A percentile compares a stretch with the other conserved stretches of the same genome.
Conservation (phyloP, 179 eudicot genomes). For the Beta corolliflora region DNA sequence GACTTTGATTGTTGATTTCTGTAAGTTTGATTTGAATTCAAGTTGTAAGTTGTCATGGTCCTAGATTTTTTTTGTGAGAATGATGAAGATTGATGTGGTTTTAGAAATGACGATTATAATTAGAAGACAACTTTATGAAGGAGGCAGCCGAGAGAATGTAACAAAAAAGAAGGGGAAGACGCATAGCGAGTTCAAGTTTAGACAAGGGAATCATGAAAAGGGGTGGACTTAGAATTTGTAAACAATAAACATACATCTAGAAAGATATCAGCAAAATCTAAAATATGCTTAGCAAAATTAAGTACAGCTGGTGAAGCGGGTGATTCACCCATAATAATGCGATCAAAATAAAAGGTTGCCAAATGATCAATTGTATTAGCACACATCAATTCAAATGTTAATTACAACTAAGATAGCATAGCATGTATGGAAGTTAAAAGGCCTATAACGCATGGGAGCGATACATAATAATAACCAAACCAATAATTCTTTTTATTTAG, state of each 20-base stretch:
- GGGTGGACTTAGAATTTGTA: neutral
- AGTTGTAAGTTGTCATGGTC: too few species aligned
- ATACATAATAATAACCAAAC: neutral
- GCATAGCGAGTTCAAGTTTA: neutral
- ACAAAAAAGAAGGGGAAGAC: neutral
- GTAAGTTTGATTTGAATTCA: too few species aligned
- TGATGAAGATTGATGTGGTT: too few species aligned
- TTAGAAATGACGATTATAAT: too few species aligned
- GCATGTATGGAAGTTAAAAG: neutral
- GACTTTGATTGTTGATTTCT: too few species aligned
- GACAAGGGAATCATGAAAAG: neutral
- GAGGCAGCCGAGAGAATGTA: neutral
- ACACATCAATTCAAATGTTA: conserved; percentile 30
- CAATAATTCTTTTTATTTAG: too few species aligned
- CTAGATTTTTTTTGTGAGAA: too few species aligned
- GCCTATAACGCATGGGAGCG: too few species aligned
- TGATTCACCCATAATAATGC: conserved; percentile 37
- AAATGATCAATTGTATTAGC: conserved; percentile 45
- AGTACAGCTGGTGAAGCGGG: conserved; percentile 36
- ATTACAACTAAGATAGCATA: neutral
- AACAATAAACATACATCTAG: conserved; percentile 31
- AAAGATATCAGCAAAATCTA: conserved; percentile 38
- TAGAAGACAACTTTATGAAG: too few species aligned
- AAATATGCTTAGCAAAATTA: conserved; percentile 38
- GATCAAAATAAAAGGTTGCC: conserved; percentile 47